phyloP scores from a whole-genome alignment of 176 grass and related monocot genomes.

The Carex cristatella region DNA sequence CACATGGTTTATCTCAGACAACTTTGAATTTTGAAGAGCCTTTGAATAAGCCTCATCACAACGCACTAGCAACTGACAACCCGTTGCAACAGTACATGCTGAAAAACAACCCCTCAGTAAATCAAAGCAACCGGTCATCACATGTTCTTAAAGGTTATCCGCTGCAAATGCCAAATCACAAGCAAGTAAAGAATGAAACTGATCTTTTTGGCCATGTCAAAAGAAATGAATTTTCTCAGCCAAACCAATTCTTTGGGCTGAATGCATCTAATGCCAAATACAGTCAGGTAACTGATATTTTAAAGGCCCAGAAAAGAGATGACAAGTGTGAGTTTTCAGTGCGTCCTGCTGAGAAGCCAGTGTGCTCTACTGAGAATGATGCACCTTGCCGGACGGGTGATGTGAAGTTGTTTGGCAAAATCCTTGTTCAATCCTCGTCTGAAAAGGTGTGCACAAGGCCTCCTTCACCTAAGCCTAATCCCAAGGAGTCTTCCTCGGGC shows the following conservation, averaged over 20 bases:
- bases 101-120: constrained; percentile 17
- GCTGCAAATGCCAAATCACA: constrained; percentile 31
- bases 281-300: neutral
- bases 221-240: constrained; percentile 11
- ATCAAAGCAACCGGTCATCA: constrained; percentile 17
- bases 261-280: constrained; percentile 8
- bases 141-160: constrained; percentile 39
- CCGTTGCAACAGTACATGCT: constrained; percentile 28
- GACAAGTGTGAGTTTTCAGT: neutral
- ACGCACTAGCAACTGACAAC: neutral
- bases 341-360: neutral
- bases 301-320: constrained; percentile 6
- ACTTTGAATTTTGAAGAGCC: constrained; percentile 46
- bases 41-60: constrained; percentile 21
- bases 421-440: constrained; percentile 28
- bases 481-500: neutral
- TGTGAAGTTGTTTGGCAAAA: constrained; percentile 45
- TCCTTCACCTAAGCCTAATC: neutral
- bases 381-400: constrained; percentile 14
- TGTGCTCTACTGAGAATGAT: neutral
- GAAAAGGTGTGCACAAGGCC: constrained; percentile 12
- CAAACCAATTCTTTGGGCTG: constrained; percentile 28
- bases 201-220: neutral
- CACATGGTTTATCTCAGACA: constrained; percentile 15
- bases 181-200: constrained; percentile 28